A percentile compares a stretch with the other conserved stretches of the same genome.
Evolutionary conservation across 2,329 filamentous ascomycete genomes (phyloP).

Genomic region (Penicillium sp.): DNA sequence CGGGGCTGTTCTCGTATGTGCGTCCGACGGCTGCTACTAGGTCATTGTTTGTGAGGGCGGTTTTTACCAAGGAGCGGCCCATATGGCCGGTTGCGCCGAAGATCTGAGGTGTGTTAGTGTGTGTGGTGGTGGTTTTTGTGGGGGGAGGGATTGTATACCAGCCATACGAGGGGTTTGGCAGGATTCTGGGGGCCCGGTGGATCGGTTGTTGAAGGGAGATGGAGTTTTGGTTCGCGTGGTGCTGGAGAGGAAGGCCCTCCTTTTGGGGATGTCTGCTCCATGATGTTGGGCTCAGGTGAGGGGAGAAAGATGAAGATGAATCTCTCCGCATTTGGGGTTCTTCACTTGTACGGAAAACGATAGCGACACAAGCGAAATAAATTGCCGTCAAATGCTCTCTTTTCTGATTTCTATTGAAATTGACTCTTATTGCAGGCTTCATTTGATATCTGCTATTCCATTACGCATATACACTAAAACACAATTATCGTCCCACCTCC

Average conservation of each 20-base stretch:
- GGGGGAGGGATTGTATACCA: constrained; percentile 56
- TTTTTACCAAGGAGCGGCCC: constrained; percentile 83
- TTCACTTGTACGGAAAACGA: neutral
- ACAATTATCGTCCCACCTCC: constrained; percentile 54
- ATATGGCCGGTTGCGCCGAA: constrained; percentile 98
- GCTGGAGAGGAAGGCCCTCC: constrained; percentile 25
- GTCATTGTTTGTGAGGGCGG: constrained; percentile 75
- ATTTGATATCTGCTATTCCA: neutral
- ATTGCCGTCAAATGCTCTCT: neutral
- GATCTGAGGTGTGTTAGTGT: constrained; percentile 52
- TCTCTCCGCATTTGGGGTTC: constrained; percentile 27
- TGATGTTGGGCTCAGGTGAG: neutral
- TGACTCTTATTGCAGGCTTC: neutral
- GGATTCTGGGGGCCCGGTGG: constrained; percentile 71
- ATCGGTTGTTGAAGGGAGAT: constrained; percentile 80
- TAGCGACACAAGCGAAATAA: neutral
- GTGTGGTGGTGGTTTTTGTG: neutral
- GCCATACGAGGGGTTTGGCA: constrained; percentile 77
- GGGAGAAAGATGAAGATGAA: constrained; percentile 5
- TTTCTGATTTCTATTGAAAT: neutral
- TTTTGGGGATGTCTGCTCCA: constrained; percentile 23
- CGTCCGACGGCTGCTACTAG: constrained; percentile 82
- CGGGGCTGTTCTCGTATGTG: constrained; percentile 69
- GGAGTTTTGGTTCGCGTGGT: constrained; percentile 45
- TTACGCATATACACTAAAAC: neutral